These are phyloP conservation scores for Aspergillus olivimuriae DNA, from an alignment of 495 filamentous ascomycete species.

Conservation along the genomic window DNA sequence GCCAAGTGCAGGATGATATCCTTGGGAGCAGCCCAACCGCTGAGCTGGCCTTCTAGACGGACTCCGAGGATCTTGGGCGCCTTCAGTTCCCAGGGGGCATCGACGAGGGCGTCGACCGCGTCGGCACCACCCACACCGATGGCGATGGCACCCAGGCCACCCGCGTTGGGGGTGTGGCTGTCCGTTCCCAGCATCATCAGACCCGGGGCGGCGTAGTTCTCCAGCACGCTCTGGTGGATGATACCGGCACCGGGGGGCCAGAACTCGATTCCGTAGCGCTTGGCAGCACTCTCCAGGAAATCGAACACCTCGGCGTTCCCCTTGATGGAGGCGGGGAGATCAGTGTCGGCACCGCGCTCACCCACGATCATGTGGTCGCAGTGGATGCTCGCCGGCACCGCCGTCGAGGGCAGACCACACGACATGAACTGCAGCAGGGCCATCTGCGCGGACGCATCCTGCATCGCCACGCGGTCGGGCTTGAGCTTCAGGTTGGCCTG, in stretches of 20 bases:
- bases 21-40: constrained; percentile 89
- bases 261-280: constrained; percentile 97
- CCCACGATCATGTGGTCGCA: constrained; percentile 99
- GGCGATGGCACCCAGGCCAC: constrained; percentile 86
- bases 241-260: constrained; percentile 99
- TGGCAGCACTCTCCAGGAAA: constrained; percentile 88
- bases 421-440: constrained; percentile 98
- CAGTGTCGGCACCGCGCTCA: constrained; percentile 73
- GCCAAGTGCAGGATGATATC: constrained; percentile 89
- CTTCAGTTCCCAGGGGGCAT: constrained; percentile 95
- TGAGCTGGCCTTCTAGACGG: constrained; percentile 73
- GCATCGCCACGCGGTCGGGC: constrained; percentile 96
- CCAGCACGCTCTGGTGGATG: constrained; percentile 95
- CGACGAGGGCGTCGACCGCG: constrained; percentile 93
- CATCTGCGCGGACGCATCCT: constrained; percentile 98
- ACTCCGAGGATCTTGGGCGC: constrained; percentile 88
- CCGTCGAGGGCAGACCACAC: constrained; percentile 81
- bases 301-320: constrained; percentile 97
- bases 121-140: constrained; percentile 98
- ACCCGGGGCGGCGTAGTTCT: constrained; percentile 96
- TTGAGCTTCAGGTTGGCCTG: constrained; percentile 94
- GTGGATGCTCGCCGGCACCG: constrained; percentile 96
- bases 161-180: constrained; percentile 94
- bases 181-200: constrained; percentile 99
- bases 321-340: constrained; percentile 79